phyloP scores from a whole-genome alignment of 345 rosid genomes.

The Dipteronia sinensis region DNA sequence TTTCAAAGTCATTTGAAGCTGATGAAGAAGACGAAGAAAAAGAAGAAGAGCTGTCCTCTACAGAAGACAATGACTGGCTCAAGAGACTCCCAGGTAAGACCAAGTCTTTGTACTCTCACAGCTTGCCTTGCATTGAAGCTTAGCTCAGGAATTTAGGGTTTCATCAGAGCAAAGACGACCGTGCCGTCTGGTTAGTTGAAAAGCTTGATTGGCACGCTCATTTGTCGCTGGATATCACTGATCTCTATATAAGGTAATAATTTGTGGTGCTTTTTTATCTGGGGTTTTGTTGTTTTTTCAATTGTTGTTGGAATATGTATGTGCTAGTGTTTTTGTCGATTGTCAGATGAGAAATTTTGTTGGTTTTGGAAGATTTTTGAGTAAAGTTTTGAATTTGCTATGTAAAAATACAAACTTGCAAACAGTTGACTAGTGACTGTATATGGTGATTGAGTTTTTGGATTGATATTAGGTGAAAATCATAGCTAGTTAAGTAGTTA shows the following conservation, averaged over 20 bases:
- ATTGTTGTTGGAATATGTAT: neutral
- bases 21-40: slow-evolving; percentile 64
- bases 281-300: slow-evolving; percentile 1
- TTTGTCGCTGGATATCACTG: slow-evolving; percentile 82
- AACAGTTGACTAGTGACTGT: neutral
- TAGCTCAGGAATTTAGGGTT: slow-evolving; percentile 82
- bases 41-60: slow-evolving; percentile 50
- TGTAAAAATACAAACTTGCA: neutral
- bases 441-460: neutral
- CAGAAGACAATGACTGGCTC: slow-evolving; percentile 76
- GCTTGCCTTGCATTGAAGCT: slow-evolving; percentile 90
- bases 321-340: neutral
- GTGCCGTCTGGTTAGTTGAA: slow-evolving; percentile 76
- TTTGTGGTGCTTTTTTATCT: neutral
- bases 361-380: neutral
- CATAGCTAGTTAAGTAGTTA: neutral
- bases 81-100: slow-evolving; percentile 73
- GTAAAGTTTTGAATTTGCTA: neutral
- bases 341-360: neutral
- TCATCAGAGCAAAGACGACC: slow-evolving; percentile 70
- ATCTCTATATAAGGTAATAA: slow-evolving; percentile 72
- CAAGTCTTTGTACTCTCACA: slow-evolving; percentile 86
- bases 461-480: neutral
- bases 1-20: slow-evolving; percentile 61
- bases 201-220: slow-evolving; percentile 92